Base-by-base conservation (phyloP, 257 asterid species). In the Solanum lycopersicoides region DNA sequence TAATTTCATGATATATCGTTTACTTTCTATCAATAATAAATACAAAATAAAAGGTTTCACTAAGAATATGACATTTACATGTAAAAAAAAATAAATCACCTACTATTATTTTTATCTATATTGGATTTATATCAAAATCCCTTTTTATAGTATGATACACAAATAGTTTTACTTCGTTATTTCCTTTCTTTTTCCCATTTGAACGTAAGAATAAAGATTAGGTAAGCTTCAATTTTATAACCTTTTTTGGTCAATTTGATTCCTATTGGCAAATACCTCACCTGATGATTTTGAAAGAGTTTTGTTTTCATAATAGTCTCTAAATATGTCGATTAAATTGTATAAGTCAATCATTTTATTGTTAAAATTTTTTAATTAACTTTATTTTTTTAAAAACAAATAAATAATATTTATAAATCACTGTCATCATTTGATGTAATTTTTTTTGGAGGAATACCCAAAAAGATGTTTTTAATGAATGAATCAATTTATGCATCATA, bases 11-110 rank as follows among this genome's bases (percentile, higher is more conserved):
- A 12, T 4, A 65, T n/a, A 65, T n/a, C 1, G 2, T 4, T n/a
- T 8, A 65, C 9, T n/a, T 25, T 12, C 72, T 0, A n/a, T 0
- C 16, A 1, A 0, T 16, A 2, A 65, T 11, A 8, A 4, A 0
- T 65, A n/a, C 16, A 2, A 65, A 12, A 65, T 65, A n/a, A 65
- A 1, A 0, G 34, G 12, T 13, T 23, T 60, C 8, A 63, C 7
- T n/a, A 11, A n/a, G 3, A n/a, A n/a, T 63, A 59, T 20, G 5
- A 59, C 5, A 10, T 63, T 63, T 4, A n/a, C 7, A n/a, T 0
- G n/a, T 1, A 1, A 1, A 21, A 21, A 63, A 11, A 12, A 63
- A n/a, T 11, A 12, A 63, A n/a, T 11, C 32, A 56, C 3, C 4
- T 18, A 20, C 65, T 56, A 3, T 15, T 50, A 2, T 16, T 18